These are phyloP conservation scores for Begonia loranthoides DNA, from an alignment of 306 rosid genomes.

Conservation along the genomic window DNA sequence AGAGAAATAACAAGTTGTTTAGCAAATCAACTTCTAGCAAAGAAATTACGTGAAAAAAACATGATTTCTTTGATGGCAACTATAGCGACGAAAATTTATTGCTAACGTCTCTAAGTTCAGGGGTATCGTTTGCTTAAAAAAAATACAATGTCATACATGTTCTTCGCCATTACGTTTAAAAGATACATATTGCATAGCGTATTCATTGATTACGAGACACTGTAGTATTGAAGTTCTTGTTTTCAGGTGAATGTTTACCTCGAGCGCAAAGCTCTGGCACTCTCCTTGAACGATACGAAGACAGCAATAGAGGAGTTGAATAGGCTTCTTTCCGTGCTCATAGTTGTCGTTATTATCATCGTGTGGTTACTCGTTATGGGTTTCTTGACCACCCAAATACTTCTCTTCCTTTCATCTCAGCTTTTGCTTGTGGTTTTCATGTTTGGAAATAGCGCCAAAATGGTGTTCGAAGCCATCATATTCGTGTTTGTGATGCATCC, in stretches of 20 bases:
- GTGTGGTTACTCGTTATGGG: slow-evolving; percentile 68
- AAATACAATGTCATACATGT: no score
- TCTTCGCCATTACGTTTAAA: no score
- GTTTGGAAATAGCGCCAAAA: slow-evolving; percentile 65
- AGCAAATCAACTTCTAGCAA: no score
- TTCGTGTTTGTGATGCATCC: slow-evolving; percentile 90
- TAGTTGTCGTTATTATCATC: slow-evolving; percentile 29
- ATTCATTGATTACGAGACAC: no score
- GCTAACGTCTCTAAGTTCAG: no score
- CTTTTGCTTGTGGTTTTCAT: slow-evolving; percentile 51
- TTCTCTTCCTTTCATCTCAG: slow-evolving; percentile 69
- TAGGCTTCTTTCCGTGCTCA: slow-evolving; percentile 36
- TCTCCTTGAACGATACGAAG: slow-evolving; percentile 67
- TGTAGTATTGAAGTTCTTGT: background rate
- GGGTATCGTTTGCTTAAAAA: no score
- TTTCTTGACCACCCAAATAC: slow-evolving; percentile 49
- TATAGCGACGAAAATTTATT: no score
- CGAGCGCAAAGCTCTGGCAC: slow-evolving; percentile 61
- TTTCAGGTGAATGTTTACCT: slow-evolving; percentile 65
- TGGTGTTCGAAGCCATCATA: slow-evolving; percentile 74
- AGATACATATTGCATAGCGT: no score
- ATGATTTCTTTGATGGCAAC: no score
- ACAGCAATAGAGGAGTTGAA: slow-evolving; percentile 78
- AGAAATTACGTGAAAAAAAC: no score
- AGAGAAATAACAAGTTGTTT: no score